A percentile compares a stretch with the other conserved stretches of the same genome.
Evolutionary conservation across 345 rosid species (phyloP).

Genomic region (Syzygium aromaticum): DNA sequence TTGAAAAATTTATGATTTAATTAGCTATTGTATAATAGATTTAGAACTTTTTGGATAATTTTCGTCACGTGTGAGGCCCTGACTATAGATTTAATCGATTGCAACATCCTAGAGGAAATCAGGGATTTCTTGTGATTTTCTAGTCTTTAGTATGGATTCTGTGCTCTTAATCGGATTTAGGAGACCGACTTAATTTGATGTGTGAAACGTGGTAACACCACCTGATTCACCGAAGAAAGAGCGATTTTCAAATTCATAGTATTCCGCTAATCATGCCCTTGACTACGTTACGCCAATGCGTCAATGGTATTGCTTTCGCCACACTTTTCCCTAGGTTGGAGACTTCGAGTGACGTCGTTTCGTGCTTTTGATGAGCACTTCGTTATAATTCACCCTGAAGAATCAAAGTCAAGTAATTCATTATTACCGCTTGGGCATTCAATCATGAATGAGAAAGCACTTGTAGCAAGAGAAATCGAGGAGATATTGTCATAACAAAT

Average conservation of each 20-base stretch:
- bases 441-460: not conserved
- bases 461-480: not conserved
- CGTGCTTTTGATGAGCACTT: not conserved
- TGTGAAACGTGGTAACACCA: not conserved
- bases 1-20: too few relatives aligned
- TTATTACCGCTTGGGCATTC: not conserved
- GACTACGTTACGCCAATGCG: not conserved
- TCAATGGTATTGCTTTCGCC: not conserved
- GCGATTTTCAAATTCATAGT: not conserved
- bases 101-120: not conserved
- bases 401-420: not conserved
- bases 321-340: not conserved
- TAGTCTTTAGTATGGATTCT: not conserved
- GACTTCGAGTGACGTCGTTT: not conserved
- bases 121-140: not conserved
- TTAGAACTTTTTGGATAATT: not conserved
- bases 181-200: not conserved
- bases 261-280: not conserved
- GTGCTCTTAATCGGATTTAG: not conserved
- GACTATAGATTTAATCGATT: not conserved
- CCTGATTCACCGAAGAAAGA: not conserved
- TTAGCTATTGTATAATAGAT: not conserved
- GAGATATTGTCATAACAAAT: not conserved
- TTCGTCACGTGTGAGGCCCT: accelerated
- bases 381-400: not conserved